Percentiles rank a stretch among this genome's conserved stretches.
phyloP scores from a whole-genome alignment of 176 grass and related monocot genomes.

The Oryza glumipatula region DNA sequence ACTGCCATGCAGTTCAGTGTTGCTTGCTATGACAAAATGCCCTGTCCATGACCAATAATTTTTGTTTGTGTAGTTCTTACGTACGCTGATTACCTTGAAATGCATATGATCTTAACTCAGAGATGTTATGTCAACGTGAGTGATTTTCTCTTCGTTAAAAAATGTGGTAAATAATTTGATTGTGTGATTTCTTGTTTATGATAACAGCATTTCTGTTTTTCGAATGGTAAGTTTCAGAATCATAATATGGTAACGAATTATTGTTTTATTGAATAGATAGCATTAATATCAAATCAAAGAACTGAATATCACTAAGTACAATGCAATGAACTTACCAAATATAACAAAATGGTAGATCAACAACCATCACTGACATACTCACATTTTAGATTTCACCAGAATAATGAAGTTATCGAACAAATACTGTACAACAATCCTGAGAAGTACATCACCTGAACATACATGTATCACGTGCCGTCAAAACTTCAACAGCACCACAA shows the following conservation, averaged over 20 bases:
- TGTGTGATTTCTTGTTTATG: neutral
- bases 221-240: neutral
- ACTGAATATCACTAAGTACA: neutral
- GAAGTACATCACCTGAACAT: constrained; percentile 40
- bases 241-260: neutral
- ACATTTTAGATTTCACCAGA: constrained; percentile 37
- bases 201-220: neutral
- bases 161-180: neutral
- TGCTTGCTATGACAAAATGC: neutral
- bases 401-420: constrained; percentile 47
- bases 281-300: neutral
- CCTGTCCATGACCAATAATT: neutral
- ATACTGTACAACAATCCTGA: constrained; percentile 60
- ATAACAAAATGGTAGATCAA: neutral
- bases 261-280: neutral
- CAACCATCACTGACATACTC: neutral
- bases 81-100: neutral
- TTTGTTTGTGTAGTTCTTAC: constrained; percentile 1
- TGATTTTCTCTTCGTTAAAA: neutral
- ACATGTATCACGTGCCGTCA: constrained; percentile 42
- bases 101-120: constrained; percentile 11
- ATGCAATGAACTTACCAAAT: neutral
- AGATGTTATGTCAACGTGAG: neutral
- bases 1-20: neutral
- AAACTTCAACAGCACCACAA: constrained; percentile 45